Conservation (phyloP, 1,139 yeast species). For the Candida neerlandica region DNA sequence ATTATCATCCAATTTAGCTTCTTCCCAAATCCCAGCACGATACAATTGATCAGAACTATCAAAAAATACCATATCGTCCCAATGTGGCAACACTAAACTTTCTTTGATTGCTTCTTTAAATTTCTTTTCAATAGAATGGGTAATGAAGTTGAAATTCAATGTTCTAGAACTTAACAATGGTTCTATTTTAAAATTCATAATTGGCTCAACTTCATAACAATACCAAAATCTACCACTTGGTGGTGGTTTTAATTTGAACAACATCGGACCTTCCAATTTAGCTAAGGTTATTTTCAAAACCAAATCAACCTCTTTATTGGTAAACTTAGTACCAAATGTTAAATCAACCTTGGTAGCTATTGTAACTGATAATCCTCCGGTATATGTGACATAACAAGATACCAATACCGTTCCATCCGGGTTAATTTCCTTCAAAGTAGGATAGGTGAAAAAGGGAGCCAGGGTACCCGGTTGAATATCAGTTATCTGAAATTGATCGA, state of each 20-base stretch:
- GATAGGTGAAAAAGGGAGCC: slow-evolving; percentile 79
- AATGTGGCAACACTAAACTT: slow-evolving; percentile 77
- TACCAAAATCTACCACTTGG: slow-evolving; percentile 94
- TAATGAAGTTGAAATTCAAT: slow-evolving; percentile 73
- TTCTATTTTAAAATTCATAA: slow-evolving; percentile 71
- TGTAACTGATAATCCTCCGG: slow-evolving; percentile 73
- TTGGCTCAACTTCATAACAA: slow-evolving; percentile 79
- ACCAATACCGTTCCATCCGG: slow-evolving; percentile 82
- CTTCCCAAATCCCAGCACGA: slow-evolving; percentile 93
- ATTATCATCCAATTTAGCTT: slow-evolving; percentile 1
- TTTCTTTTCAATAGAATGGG: slow-evolving; percentile 76
- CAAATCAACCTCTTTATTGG: slow-evolving; percentile 76
- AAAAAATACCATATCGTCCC: slow-evolving; percentile 84
- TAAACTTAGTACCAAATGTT: slow-evolving; percentile 74
- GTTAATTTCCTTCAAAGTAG: slow-evolving; percentile 65
- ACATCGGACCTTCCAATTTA: slow-evolving; percentile 71
- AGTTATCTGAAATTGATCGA: slow-evolving; percentile 78
- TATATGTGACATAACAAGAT: slow-evolving; percentile 63
- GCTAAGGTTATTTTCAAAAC: slow-evolving; percentile 71
- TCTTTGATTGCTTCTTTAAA: slow-evolving; percentile 80
- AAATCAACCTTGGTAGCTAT: slow-evolving; percentile 78
- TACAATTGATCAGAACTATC: slow-evolving; percentile 66
- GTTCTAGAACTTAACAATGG: slow-evolving; percentile 88
- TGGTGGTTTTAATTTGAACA: slow-evolving; percentile 77
- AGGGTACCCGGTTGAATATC: slow-evolving; percentile 76